Evolutionary conservation across 129 eudicot genomes (phyloP).

Genomic region (Ambrosia trifida): DNA sequence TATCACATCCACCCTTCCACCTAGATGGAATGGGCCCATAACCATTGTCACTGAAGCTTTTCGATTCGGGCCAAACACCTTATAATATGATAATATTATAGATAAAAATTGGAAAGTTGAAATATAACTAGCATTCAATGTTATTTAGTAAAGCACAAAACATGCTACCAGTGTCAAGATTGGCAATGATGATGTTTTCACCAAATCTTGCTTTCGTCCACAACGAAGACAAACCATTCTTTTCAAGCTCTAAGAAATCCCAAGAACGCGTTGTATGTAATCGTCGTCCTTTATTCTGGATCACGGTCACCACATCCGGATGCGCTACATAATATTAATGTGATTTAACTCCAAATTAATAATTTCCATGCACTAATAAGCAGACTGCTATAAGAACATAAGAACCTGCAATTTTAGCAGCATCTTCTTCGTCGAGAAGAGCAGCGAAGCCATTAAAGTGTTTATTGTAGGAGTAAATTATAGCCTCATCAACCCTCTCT

Average conservation of each 20-base stretch:
- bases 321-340: conserved; percentile 41
- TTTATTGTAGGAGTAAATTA: conserved; percentile 61
- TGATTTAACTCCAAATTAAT: neutral
- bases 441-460: conserved; percentile 78
- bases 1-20: conserved; percentile 82
- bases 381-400: too few relatives aligned
- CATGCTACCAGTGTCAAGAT: conserved; percentile 65
- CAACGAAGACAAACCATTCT: conserved; percentile 45
- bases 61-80: conserved; percentile 94
- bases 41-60: conserved; percentile 63
- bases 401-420: conserved; percentile 52
- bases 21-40: conserved; percentile 70
- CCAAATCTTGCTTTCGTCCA: conserved; percentile 80
- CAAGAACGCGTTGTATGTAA: conserved; percentile 86
- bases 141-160: neutral
- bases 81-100: too few relatives aligned
- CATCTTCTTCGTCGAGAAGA: conserved; percentile 56
- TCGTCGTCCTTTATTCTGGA: conserved; percentile 42
- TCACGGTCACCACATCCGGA: conserved; percentile 66
- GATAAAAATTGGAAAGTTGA: neutral
- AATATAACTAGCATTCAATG: neutral
- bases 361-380: neutral
- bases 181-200: conserved; percentile 71
- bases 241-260: conserved; percentile 65
- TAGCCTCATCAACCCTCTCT: conserved; percentile 49